Evolutionary conservation across 192 early-diverging fungal species (phyloP).

Genomic region (Dimargaris xerosporica): DNA sequence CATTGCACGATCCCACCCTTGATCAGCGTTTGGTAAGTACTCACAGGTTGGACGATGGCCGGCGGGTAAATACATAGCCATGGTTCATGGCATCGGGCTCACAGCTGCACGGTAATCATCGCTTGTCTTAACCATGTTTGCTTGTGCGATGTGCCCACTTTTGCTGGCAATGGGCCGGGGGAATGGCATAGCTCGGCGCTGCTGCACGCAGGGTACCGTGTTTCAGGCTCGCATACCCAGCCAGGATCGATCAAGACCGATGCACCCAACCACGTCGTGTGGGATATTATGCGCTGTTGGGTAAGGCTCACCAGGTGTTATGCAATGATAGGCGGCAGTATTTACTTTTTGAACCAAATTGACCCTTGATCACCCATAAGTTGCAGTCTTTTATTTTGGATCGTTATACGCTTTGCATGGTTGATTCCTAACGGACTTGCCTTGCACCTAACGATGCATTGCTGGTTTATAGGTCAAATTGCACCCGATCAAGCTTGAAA

Average conservation of each 20-base stretch:
- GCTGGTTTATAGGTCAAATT: slow-evolving; percentile 31
- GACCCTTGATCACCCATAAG: background rate
- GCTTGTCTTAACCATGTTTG: no score
- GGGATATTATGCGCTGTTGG: slow-evolving; percentile 82
- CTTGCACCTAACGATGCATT: background rate
- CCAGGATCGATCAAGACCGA: slow-evolving; percentile 81
- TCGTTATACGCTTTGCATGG: background rate
- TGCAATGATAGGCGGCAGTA: no score
- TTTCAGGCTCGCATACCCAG: slow-evolving; percentile 71
- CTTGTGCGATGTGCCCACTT: no score
- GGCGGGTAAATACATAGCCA: no score
- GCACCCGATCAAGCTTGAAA: slow-evolving; percentile 49
- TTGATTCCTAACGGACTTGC: background rate
- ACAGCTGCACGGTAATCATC: no score
- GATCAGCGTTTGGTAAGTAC: slow-evolving; percentile 39
- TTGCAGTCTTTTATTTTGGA: background rate
- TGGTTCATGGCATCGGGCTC: no score
- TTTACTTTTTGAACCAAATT: no score
- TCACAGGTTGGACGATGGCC: slow-evolving; percentile 18
- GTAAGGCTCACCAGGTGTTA: no score
- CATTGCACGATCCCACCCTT: slow-evolving; percentile 62
- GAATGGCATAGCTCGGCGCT: no score
- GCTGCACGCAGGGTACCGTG: slow-evolving; percentile 77
- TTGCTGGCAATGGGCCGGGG: no score
- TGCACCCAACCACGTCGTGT: slow-evolving; percentile 69